phyloP scores from a whole-genome alignment of 2,329 filamentous ascomycete genomes.

The Fusarium sp. region DNA sequence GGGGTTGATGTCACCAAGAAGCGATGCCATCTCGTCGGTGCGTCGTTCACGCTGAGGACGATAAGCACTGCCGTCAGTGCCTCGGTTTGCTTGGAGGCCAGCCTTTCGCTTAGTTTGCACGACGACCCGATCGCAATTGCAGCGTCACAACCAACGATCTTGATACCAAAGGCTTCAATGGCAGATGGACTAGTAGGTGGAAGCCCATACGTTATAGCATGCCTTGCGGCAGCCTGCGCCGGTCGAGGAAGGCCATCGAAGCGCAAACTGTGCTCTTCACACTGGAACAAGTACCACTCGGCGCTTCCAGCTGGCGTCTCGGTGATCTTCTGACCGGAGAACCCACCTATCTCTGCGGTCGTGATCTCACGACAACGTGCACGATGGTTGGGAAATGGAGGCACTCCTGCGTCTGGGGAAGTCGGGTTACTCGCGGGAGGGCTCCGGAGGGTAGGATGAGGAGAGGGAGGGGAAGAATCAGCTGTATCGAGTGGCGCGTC shows the following conservation, averaged over 20 bases:
- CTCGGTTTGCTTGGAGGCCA: fast-evolving
- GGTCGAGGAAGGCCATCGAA: background rate
- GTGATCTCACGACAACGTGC: background rate
- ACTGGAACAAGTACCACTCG: background rate
- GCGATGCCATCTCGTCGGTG: background rate
- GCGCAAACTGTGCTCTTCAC: background rate
- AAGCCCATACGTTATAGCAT: background rate
- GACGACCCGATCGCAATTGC: background rate
- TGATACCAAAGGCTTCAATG: background rate
- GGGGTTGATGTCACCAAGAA: background rate
- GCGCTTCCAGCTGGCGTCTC: background rate
- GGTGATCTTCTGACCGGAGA: background rate
- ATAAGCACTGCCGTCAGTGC: fast-evolving
- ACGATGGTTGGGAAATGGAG: background rate
- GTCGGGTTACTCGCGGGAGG: background rate
- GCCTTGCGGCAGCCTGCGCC: background rate
- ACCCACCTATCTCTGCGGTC: background rate
- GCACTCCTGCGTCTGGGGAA: fast-evolving
- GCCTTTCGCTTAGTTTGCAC: fast-evolving
- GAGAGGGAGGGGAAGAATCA: too few relatives aligned
- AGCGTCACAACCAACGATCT: background rate
- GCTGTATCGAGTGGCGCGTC: background rate
- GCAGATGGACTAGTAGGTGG: background rate
- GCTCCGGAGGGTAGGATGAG: fast-evolving
- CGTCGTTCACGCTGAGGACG: too few relatives aligned